phyloP scores from a whole-genome alignment of 352 stramenopile genomes.

The Aphanomyces stellatus region DNA sequence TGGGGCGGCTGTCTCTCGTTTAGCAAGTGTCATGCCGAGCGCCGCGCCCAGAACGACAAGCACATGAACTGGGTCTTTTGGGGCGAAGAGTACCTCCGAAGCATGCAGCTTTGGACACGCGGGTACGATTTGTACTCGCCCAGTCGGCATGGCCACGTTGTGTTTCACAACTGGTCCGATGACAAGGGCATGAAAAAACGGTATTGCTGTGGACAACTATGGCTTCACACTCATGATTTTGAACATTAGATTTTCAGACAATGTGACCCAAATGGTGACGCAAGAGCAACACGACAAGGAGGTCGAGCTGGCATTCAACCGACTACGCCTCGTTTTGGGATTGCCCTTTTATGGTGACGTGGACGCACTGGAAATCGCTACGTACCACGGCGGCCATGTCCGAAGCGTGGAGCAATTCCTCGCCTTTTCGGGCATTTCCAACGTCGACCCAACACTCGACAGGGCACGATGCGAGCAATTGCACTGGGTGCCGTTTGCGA shows the following conservation, averaged over 20 bases:
- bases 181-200: slow-evolving; percentile 15
- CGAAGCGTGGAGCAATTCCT: no score
- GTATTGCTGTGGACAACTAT: background rate
- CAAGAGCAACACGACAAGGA: background rate
- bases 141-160: slow-evolving; percentile 47
- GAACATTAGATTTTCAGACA: slow-evolving; percentile 7
- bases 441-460: no score
- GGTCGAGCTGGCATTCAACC: background rate
- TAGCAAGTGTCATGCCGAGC: slow-evolving; percentile 75
- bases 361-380: background rate
- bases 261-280: background rate
- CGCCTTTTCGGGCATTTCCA: no score
- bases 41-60: slow-evolving; percentile 72
- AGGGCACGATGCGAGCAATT: no score
- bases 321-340: background rate
- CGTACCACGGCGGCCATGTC: background rate
- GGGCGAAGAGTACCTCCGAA: slow-evolving; percentile 68
- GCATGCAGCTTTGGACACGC: slow-evolving; percentile 60
- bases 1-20: slow-evolving; percentile 39
- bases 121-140: slow-evolving; percentile 87
- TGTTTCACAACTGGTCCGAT: slow-evolving; percentile 72
- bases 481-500: no score
- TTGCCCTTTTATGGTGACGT: background rate
- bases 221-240: background rate
- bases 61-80: slow-evolving; percentile 73